These are phyloP conservation scores for Gnomoniopsis sp. DNA, from an alignment of 2,329 filamentous ascomycete genomes.

Conservation along the genomic window DNA sequence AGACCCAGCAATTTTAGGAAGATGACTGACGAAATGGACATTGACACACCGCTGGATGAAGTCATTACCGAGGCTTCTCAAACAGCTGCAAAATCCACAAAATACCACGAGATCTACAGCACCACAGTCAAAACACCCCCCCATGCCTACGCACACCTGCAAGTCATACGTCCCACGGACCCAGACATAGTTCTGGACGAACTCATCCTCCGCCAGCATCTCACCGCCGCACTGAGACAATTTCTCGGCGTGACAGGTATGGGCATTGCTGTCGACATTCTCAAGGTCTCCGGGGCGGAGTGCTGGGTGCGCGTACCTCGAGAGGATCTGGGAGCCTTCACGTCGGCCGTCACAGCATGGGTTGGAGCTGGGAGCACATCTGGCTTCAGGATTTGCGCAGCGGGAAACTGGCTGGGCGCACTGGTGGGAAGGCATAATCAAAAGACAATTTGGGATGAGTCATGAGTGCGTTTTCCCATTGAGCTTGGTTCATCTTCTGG, in stretches of 20 bases:
- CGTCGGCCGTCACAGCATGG: slow-evolving; percentile 66
- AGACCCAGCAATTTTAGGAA: neutral
- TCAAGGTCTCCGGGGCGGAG: slow-evolving; percentile 53
- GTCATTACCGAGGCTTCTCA: slow-evolving; percentile 21
- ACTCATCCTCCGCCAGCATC: slow-evolving; percentile 60
- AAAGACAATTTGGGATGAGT: slow-evolving; percentile 43
- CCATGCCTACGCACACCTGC: slow-evolving; percentile 56
- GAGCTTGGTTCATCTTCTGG: neutral
- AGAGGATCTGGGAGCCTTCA: slow-evolving; percentile 56
- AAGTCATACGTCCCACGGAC: slow-evolving; percentile 33
- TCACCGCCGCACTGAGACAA: slow-evolving; percentile 60
- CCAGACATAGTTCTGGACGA: slow-evolving; percentile 46
- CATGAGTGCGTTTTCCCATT: slow-evolving; percentile 2
- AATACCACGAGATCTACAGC: slow-evolving; percentile 46
- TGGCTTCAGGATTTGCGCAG: slow-evolving; percentile 52
- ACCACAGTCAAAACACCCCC: slow-evolving; percentile 49
- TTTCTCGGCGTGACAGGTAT: slow-evolving; percentile 69
- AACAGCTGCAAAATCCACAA: slow-evolving; percentile 32
- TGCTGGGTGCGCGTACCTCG: slow-evolving; percentile 65
- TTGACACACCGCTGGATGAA: slow-evolving; percentile 13
- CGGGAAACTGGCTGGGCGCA: slow-evolving; percentile 62
- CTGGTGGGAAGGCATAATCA: slow-evolving; percentile 50
- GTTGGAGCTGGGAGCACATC: slow-evolving; percentile 45
- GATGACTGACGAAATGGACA: slow-evolving; percentile 21
- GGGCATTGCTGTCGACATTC: slow-evolving; percentile 66